Conservation (phyloP, 768 basidiomycete genomes). For the Collybiopsis confluens region DNA sequence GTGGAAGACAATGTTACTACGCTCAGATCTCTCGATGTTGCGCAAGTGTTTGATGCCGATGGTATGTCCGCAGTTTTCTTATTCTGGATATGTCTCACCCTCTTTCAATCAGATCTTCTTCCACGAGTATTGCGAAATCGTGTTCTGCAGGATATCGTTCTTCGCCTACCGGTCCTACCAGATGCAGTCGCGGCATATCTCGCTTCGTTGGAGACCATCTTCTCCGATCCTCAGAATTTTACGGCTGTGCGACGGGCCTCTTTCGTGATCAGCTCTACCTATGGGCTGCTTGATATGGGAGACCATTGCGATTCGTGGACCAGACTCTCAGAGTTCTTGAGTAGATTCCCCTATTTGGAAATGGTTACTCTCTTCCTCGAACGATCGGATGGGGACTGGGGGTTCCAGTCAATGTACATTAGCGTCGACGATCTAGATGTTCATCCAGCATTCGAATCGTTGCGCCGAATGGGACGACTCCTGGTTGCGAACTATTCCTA, state of each 20-base stretch:
- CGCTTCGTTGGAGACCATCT: background rate
- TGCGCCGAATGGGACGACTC: background rate
- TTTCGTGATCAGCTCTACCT: conserved; percentile 1
- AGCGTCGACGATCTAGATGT: background rate
- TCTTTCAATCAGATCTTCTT: background rate
- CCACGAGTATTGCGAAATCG: background rate
- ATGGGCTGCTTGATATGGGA: background rate
- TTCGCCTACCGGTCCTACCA: background rate
- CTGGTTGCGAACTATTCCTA: no score
- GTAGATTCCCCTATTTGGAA: background rate
- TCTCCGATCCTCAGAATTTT: background rate
- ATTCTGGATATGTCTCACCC: no score
- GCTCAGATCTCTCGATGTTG: background rate
- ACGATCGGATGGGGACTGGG: background rate
- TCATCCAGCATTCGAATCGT: background rate
- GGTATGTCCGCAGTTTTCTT: background rate
- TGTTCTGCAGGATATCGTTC: background rate
- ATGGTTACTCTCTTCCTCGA: background rate
- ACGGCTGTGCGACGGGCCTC: background rate
- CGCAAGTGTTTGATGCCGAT: background rate
- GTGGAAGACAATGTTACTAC: background rate
- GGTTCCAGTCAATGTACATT: background rate
- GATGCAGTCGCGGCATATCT: background rate
- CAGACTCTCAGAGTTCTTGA: background rate
- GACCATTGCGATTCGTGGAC: conserved; percentile 2